Base-by-base conservation (phyloP, 495 filamentous ascomycete species). In the Jackrogersella multiformis region DNA sequence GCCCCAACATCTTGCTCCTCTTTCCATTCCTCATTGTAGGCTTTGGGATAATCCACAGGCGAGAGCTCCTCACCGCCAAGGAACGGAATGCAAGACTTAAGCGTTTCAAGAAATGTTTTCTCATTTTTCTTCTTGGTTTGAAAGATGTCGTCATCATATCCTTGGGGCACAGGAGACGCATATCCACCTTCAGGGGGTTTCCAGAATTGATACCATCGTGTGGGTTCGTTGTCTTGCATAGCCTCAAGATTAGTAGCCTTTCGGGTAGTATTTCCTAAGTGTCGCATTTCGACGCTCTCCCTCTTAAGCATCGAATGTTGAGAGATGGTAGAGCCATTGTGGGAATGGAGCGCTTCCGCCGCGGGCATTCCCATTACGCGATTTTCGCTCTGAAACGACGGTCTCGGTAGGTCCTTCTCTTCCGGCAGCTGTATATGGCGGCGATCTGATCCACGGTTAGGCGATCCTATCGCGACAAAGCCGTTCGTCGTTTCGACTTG, bases 1-100 rank as follows among this genome's bases (percentile, higher is more conserved):
- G 92, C 88, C 23, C 86, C 88, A 28, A 85, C 79, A 55, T 90
- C 86, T 39, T 90, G 81, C 35, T 92, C 81, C 15, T 85, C 87
- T 13, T 79, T 77, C 67, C 82, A 86, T 18, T 90, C 82, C 54
- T 87, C 81, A 53, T 91, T 87, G 71, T 86, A 91, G 8, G 92
- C 89, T 7, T 82, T 61, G 0, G 90, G 89, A 74, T 97, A 97
- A 36, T 90, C 84, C 12, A 82, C 78, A 30, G 72, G 62, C 8
- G 64, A 66, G n/a, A 77, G 68, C 35, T 78, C 75, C n/a, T 76
- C 62, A 8, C 63, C 56, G 20, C 73, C 70, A 0, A 77, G 12
- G 56, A 82, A 82, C 0, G 82, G 80, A 20, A 85, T 64, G 1
- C 49, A 35, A 20, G 68, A 53, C 64, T 81, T 84, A 23, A 87